These are phyloP conservation scores for Diaporthe destruens DNA, from an alignment of 2,329 filamentous ascomycete species.

Conservation along the genomic window DNA sequence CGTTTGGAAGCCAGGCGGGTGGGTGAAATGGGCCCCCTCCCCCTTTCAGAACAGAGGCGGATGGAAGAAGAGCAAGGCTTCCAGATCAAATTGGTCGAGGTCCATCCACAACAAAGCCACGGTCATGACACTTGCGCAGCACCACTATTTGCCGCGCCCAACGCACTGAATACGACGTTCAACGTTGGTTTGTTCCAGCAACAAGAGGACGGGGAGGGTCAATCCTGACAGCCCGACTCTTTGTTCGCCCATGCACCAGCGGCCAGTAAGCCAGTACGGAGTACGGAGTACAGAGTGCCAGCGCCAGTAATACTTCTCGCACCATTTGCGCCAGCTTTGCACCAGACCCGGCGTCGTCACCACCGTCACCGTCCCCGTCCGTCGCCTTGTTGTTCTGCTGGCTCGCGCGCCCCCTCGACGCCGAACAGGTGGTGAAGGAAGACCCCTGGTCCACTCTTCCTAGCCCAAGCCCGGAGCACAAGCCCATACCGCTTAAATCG, in stretches of 20 bases:
- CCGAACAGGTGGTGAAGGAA: conserved; percentile 22
- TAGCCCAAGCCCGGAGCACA: conserved; percentile 24
- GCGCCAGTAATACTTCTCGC: not conserved
- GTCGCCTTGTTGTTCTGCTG: conserved; percentile 6
- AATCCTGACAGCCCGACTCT: not conserved
- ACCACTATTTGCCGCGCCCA: conserved; percentile 4
- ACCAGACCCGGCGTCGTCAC: not conserved
- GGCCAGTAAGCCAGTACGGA: not conserved
- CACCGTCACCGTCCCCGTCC: not conserved
- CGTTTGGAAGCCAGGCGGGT: conserved; percentile 3
- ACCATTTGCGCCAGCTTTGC: not conserved
- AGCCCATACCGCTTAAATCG: conserved; percentile 32
- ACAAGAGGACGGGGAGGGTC: not conserved
- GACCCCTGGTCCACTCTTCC: conserved; percentile 36
- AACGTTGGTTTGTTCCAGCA: not conserved
- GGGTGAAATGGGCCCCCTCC: not conserved
- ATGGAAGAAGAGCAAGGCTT: conserved; percentile 30
- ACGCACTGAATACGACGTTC: not conserved
- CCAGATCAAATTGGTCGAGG: conserved; percentile 26
- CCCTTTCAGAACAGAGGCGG: conserved; percentile 28
- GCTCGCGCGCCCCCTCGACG: conserved; percentile 5
- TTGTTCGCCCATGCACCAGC: not conserved
- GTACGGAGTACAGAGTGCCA: too few species aligned
- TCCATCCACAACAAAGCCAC: conserved; percentile 19
- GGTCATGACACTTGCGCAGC: not conserved